Base-by-base conservation (phyloP, 164 flowering plant species). In the Magnolia kwangsiensis region DNA sequence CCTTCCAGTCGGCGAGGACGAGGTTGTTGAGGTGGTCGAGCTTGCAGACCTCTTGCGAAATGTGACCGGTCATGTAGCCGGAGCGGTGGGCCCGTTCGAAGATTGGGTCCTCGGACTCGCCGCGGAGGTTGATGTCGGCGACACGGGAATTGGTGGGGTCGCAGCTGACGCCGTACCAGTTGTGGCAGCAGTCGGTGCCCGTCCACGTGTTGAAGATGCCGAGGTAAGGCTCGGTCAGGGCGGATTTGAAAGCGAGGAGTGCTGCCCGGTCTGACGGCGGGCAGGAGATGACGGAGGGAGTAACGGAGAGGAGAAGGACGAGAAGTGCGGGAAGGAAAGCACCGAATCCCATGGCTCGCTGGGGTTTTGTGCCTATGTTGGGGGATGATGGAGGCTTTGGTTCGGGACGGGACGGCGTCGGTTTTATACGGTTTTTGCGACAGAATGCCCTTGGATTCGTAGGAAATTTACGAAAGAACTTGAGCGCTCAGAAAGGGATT, bases 121-220 rank as follows among this genome's bases (percentile, higher is more conserved):
- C 98, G 0, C 98, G 88, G 51, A 95, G 91, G 83, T 75, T 90
- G 72, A 95, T 84, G 70, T 89, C 98, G 23, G 91, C 92, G 50
- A 95, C 97, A 10, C 87, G 90, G 75, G 75, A 78, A 14, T 79
- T 80, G 9, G 68, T 82, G 20, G 89, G 87, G 84, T 95, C 97
- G 84, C 98, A 95, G 78, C 87, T 87, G 27, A 95, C 84, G 19
- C 98, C 98, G 84, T 92, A 84, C 98, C 98, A 95, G 45, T 83
- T 74, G 72, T 83, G 82, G 81, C 98, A 92, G 58, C 98, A 95
- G 79, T 92, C 92, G 67, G 8, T 13, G 65, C 97, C 98, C 7
- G 80, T 87, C 98, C 98, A 95, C 0, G 93, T 76, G 70, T 87
- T 86, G 91, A 95, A 93, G 73, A 95, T 87, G 79, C 96, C 97